Base-by-base conservation (phyloP, 2,329 filamentous ascomycete species). In the Ciborinia camelliae region DNA sequence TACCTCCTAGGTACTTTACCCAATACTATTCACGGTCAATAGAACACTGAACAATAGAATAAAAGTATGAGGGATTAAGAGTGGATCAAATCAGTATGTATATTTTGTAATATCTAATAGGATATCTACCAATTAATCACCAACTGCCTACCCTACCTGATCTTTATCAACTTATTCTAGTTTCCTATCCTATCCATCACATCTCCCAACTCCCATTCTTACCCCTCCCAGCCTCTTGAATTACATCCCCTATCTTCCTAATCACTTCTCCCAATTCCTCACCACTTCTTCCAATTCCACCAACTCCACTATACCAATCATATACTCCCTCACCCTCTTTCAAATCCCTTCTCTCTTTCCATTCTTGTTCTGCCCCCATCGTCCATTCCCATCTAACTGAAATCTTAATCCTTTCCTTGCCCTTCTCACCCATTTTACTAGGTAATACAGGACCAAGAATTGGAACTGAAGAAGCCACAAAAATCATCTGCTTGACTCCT, bases 161-260 rank as follows among this genome's bases (percentile, higher is more conserved):
- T n/a, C n/a, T n/a, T n/a, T n/a, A n/a, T n/a, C n/a, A n/a, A n/a
- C n/a, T n/a, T n/a, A n/a, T n/a, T n/a, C n/a, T n/a, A n/a, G n/a
- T n/a, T n/a, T n/a, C n/a, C n/a, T n/a, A n/a, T n/a, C n/a, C n/a
- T n/a, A n/a, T n/a, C n/a, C n/a, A n/a, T n/a, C n/a, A n/a, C n/a
- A n/a, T n/a, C n/a, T n/a, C n/a, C n/a, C n/a, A n/a, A n/a, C n/a
- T 23, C 4, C 15, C 28, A 26, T 14, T 26, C 9, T 28, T 39
- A n/a, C 30, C 45, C 43, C 55, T 68, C 55, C 70, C 71, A 15
- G 70, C 71, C 57, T 55, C 64, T 54, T 69, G 65, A 37, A 73
- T 65, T 28, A 73, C 66, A 6, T 70, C 67, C 37, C 53, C 63
- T 23, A 75, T 67, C 9, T 62, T 68, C 61, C 63, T 68, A 43